These are phyloP conservation scores for Leishmania arabica DNA, from an alignment of 208 protist species.

Conservation along the genomic window DNA sequence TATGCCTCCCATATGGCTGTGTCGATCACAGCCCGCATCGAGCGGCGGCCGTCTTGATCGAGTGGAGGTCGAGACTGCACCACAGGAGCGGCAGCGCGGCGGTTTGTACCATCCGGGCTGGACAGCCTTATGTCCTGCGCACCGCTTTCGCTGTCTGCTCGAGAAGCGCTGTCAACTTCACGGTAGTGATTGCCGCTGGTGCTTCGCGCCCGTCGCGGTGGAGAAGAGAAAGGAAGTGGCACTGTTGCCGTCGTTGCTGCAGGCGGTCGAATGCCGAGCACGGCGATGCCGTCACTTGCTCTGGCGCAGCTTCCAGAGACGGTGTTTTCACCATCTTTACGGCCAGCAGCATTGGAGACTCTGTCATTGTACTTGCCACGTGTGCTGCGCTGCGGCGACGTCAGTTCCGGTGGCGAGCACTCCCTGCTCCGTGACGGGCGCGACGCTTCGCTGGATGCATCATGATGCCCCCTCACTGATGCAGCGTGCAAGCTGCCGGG, in stretches of 20 bases:
- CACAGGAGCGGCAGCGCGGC: background rate
- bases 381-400: background rate
- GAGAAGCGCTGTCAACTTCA: background rate
- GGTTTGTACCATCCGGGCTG: background rate
- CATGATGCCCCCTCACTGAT: background rate
- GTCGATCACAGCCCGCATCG: slow-evolving; percentile 16
- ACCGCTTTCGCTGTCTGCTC: too few relatives aligned
- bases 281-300: background rate
- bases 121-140: background rate
- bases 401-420: slow-evolving; percentile 9
- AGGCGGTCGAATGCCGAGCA: background rate
- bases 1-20: slow-evolving; percentile 27
- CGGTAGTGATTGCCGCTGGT: background rate
- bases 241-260: background rate
- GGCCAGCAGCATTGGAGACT: background rate
- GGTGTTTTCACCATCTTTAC: background rate
- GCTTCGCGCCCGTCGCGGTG: slow-evolving; percentile 2
- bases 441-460: background rate
- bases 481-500: background rate
- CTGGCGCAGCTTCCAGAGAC: background rate
- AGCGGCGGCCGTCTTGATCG: slow-evolving; percentile 5
- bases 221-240: slow-evolving; percentile 13
- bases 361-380: background rate
- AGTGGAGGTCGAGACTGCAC: background rate
- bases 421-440: background rate